Conservation (phyloP, 305 asterid genomes). For the Rubia occidens region DNA sequence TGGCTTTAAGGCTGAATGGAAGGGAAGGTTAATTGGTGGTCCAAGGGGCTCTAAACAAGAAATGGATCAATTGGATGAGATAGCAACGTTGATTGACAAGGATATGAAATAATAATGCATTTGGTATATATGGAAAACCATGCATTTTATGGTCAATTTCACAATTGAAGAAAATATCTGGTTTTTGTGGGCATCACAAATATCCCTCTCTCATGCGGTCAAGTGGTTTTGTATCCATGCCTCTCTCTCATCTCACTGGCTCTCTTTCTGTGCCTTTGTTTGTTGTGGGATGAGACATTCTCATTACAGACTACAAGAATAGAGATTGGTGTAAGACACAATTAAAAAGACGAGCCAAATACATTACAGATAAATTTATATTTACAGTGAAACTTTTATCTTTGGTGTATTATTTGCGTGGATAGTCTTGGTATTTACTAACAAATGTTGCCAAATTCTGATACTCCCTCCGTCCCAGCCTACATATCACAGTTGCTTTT, state of each 20-base stretch:
- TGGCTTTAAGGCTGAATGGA: not conserved
- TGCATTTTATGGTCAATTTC: not conserved
- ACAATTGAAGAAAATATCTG: not conserved
- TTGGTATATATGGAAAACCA: not conserved
- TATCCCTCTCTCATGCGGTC: not conserved
- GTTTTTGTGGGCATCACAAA: not conserved
- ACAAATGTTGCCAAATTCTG: no score
- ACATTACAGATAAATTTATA: no score
- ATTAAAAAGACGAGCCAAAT: no score
- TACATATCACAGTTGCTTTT: no score
- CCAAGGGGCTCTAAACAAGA: not conserved
- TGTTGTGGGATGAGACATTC: no score
- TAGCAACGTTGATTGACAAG: not conserved
- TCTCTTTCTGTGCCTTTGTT: not conserved
- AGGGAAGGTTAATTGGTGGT: conserved; percentile 3
- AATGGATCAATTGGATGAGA: not conserved
- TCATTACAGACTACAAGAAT: no score
- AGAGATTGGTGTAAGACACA: no score
- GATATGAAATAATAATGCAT: not conserved
- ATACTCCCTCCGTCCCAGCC: no score
- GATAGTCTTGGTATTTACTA: not conserved
- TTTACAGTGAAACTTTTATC: not conserved
- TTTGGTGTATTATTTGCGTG: not conserved
- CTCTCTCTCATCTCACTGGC: not conserved
- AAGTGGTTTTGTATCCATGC: not conserved